Evolutionary conservation across 441 rosid species (phyloP).

Genomic region (Pelargonium myrrhifolium): DNA sequence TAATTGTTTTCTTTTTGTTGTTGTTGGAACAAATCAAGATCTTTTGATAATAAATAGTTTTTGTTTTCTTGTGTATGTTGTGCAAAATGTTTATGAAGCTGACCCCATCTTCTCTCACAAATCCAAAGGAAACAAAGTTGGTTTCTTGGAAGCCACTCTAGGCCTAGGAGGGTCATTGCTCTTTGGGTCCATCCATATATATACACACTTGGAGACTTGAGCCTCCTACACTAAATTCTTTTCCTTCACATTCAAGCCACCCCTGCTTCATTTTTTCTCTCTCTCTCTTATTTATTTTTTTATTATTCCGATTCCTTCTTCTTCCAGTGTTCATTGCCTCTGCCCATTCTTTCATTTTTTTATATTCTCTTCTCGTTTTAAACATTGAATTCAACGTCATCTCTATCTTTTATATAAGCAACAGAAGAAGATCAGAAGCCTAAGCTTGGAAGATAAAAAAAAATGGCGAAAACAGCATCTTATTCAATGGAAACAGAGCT

Average conservation of each 20-base stretch:
- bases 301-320: constrained; percentile 5
- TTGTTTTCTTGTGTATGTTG: neutral
- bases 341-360: neutral
- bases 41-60: neutral
- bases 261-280: no score
- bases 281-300: constrained; percentile 7
- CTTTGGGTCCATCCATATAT: constrained; percentile 24
- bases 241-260: constrained; percentile 39
- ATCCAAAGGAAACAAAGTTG: constrained; percentile 31
- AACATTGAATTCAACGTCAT: neutral
- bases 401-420: neutral
- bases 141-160: constrained; percentile 73
- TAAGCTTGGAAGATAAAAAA: constrained; percentile 16
- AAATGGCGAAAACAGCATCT: constrained; percentile 27
- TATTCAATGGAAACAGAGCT: constrained; percentile 27
- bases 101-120: neutral
- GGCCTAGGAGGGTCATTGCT: constrained; percentile 22
- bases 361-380: neutral
- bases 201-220: constrained; percentile 15
- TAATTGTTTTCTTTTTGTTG: neutral
- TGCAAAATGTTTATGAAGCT: neutral
- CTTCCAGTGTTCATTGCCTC: neutral
- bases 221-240: constrained; percentile 29
- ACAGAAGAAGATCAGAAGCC: no score
- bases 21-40: neutral